Percentiles rank a stretch among this genome's conserved stretches.
Evolutionary conservation across 139 green algal genomes (phyloP).

Genomic region (Chlorella sp.): DNA sequence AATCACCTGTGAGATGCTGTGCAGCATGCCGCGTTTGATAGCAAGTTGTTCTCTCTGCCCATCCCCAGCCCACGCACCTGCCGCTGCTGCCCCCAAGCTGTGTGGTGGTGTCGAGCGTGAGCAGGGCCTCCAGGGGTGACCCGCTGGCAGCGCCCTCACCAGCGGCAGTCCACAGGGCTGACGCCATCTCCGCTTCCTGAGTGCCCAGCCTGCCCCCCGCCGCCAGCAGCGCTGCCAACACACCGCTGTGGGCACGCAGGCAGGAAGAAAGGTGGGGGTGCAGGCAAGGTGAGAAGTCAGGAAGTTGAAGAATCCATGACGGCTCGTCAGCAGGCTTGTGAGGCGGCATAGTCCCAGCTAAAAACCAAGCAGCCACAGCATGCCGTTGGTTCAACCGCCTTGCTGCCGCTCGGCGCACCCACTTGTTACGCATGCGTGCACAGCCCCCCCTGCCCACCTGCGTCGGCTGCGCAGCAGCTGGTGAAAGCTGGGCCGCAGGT

Average conservation of each 20-base stretch:
- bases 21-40: too few relatives aligned
- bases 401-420: not conserved
- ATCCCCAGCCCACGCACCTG: not conserved
- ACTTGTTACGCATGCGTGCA: too few relatives aligned
- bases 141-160: not conserved
- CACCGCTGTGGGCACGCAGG: conserved; percentile 69
- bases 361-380: not conserved
- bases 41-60: not conserved
- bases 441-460: conserved; percentile 49
- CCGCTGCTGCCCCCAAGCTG: conserved; percentile 20
- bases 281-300: not conserved
- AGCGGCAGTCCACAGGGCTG: conserved; percentile 39
- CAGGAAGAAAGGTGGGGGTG: conserved; percentile 12
- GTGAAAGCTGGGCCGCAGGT: conserved; percentile 54
- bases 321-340: too few relatives aligned
- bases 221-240: conserved; percentile 75
- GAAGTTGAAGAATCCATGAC: too few relatives aligned
- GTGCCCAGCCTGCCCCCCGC: conserved; percentile 44
- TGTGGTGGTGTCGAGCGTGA: conserved; percentile 47
- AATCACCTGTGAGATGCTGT: too few relatives aligned
- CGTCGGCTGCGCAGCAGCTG: conserved; percentile 69
- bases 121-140: conserved; percentile 35
- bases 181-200: conserved; percentile 24
- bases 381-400: too few relatives aligned
- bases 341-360: too few relatives aligned